A percentile compares a stretch with the other conserved stretches of the same genome.
phyloP scores from a whole-genome alignment of 148 eudicot genomes.

The Polygonum maritimum region DNA sequence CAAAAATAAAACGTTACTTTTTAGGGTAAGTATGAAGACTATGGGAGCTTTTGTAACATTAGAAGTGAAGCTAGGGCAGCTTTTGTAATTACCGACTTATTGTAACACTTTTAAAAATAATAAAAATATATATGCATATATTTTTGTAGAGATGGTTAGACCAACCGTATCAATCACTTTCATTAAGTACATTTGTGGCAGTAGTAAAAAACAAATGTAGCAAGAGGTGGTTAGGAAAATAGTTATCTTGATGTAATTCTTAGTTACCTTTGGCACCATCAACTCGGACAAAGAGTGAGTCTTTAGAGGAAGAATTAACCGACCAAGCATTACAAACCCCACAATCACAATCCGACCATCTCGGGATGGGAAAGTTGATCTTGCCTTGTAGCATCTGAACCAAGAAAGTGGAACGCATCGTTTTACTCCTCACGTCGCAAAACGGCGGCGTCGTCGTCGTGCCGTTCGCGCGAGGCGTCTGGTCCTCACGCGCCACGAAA shows the following conservation, averaged over 20 bases:
- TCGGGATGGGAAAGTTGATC: slow-evolving; percentile 32
- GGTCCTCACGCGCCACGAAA: too few species aligned
- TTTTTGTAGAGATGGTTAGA: too few species aligned
- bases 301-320: slow-evolving; percentile 30
- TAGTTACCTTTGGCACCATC: slow-evolving; percentile 57
- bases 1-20: background rate
- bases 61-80: too few species aligned
- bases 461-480: too few species aligned
- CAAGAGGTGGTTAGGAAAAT: too few species aligned
- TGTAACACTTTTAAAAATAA: too few species aligned
- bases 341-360: slow-evolving; percentile 97
- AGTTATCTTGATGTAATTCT: too few species aligned
- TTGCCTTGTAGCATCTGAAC: slow-evolving; percentile 68
- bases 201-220: too few species aligned
- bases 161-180: background rate
- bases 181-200: background rate
- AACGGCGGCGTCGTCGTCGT: background rate
- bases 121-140: too few species aligned
- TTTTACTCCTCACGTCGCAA: background rate
- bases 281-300: slow-evolving; percentile 45
- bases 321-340: slow-evolving; percentile 60
- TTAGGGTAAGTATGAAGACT: too few species aligned
- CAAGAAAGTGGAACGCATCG: slow-evolving; percentile 30
- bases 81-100: too few species aligned
- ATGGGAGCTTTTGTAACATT: too few species aligned